Percentiles rank a stretch among this genome's conserved stretches.
These are phyloP conservation scores for Xylaria sp. DNA, from an alignment of 2,329 filamentous ascomycete species.

Conservation along the genomic window DNA sequence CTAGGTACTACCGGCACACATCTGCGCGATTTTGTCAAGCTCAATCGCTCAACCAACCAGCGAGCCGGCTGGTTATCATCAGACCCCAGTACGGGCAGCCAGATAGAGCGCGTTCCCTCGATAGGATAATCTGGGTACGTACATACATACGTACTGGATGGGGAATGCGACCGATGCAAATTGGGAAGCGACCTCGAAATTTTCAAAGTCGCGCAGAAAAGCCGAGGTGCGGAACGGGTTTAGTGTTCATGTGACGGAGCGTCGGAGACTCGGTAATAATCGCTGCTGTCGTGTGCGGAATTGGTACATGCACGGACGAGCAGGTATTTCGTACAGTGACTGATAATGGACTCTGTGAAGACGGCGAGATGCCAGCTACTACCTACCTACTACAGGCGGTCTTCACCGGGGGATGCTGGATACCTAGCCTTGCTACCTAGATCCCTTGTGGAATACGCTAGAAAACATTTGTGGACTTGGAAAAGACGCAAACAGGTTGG, in stretches of 20 bases:
- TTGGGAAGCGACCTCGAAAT: neutral
- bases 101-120: slow-evolving; percentile 27
- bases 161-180: slow-evolving; percentile 4
- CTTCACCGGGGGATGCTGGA: neutral
- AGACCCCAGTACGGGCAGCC: slow-evolving; percentile 26
- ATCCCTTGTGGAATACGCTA: neutral
- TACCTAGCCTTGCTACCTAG: neutral
- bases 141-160: neutral
- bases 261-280: neutral
- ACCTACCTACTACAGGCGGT: no score
- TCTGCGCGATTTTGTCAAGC: slow-evolving; percentile 33
- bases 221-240: neutral
- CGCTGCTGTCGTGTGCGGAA: neutral
- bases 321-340: no score
- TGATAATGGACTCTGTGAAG: no score
- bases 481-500: neutral
- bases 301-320: neutral
- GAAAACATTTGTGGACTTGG: neutral
- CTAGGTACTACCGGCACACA: slow-evolving; percentile 3
- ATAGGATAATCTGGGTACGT: slow-evolving; percentile 17
- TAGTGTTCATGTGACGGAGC: neutral
- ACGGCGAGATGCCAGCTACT: no score
- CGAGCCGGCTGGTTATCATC: slow-evolving; percentile 18
- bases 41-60: slow-evolving; percentile 17
- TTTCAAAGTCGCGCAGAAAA: neutral